These are phyloP conservation scores for Microcyclosporella mali DNA, from an alignment of 2,329 filamentous ascomycete genomes.

Conservation along the genomic window DNA sequence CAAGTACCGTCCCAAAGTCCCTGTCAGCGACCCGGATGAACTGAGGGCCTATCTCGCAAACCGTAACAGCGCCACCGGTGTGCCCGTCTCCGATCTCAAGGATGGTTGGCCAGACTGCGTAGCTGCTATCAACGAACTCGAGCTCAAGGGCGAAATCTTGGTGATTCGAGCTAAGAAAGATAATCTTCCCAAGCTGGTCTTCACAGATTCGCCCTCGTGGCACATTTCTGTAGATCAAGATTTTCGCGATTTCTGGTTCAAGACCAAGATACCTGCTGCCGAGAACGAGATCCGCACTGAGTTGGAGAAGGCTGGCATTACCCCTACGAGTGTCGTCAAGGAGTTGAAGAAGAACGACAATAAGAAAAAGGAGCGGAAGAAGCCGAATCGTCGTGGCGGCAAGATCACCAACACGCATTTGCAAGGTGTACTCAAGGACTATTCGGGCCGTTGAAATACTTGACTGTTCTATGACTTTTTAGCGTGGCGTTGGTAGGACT, in stretches of 20 bases:
- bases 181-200: constrained; percentile 75
- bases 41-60: constrained; percentile 75
- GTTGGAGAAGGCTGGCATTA: constrained; percentile 70
- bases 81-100: constrained; percentile 84
- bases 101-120: constrained; percentile 91
- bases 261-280: constrained; percentile 65
- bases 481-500: constrained; percentile 3
- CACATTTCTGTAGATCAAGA: constrained; percentile 63
- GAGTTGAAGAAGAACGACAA: constrained; percentile 46
- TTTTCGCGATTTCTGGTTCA: constrained; percentile 77
- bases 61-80: constrained; percentile 72
- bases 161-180: constrained; percentile 92
- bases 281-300: constrained; percentile 70
- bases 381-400: constrained; percentile 65
- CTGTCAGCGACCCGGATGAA: constrained; percentile 70
- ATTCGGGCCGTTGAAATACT: constrained; percentile 21
- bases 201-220: constrained; percentile 67
- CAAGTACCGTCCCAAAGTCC: constrained; percentile 74
- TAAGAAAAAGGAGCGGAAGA: constrained; percentile 61
- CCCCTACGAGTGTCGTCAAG: constrained; percentile 77
- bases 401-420: constrained; percentile 88
- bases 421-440: constrained; percentile 73
- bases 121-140: constrained; percentile 68
- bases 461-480: not conserved
- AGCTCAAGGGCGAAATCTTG: constrained; percentile 70